Percentiles rank a stretch among this genome's conserved stretches.
phyloP scores from a whole-genome alignment of 495 filamentous ascomycete genomes.

The Penicillium lagena region DNA sequence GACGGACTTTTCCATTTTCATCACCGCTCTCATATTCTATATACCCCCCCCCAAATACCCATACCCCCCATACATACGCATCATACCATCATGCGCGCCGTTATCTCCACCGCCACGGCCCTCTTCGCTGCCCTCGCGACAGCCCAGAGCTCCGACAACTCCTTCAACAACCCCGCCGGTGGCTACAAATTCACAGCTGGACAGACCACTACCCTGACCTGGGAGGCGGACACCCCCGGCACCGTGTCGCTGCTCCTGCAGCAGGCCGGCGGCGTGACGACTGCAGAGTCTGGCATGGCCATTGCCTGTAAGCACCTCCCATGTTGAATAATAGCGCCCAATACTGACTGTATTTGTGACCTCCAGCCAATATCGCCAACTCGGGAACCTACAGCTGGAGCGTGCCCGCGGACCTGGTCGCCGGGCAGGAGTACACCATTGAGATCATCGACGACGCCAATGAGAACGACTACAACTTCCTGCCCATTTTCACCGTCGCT shows the following conservation, averaged over 20 bases:
- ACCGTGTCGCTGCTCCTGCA: slow-evolving; percentile 50
- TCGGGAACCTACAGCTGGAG: slow-evolving; percentile 52
- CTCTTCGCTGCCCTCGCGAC: slow-evolving; percentile 33
- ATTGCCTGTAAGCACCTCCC: slow-evolving; percentile 46
- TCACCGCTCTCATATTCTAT: background rate
- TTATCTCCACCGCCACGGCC: slow-evolving; percentile 30
- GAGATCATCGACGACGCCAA: slow-evolving; percentile 48
- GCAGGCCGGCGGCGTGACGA: slow-evolving; percentile 33
- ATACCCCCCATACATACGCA: slow-evolving; percentile 4
- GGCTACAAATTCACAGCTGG: slow-evolving; percentile 46
- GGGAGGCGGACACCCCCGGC: slow-evolving; percentile 48
- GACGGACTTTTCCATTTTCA: background rate
- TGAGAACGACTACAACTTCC: slow-evolving; percentile 46
- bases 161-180: slow-evolving; percentile 45
- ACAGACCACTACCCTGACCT: slow-evolving; percentile 43
- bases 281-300: slow-evolving; percentile 34
- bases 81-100: slow-evolving; percentile 35
- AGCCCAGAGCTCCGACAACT: slow-evolving; percentile 34
- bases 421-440: slow-evolving; percentile 50
- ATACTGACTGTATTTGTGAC: slow-evolving; percentile 3
- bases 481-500: slow-evolving; percentile 49
- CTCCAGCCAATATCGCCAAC: slow-evolving; percentile 47
- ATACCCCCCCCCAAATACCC: slow-evolving; percentile 1
- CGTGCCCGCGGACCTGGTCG: slow-evolving; percentile 33
- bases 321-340: too few relatives aligned